These are phyloP conservation scores for Vicia sativa DNA, from an alignment of 306 rosid species.

Conservation along the genomic window DNA sequence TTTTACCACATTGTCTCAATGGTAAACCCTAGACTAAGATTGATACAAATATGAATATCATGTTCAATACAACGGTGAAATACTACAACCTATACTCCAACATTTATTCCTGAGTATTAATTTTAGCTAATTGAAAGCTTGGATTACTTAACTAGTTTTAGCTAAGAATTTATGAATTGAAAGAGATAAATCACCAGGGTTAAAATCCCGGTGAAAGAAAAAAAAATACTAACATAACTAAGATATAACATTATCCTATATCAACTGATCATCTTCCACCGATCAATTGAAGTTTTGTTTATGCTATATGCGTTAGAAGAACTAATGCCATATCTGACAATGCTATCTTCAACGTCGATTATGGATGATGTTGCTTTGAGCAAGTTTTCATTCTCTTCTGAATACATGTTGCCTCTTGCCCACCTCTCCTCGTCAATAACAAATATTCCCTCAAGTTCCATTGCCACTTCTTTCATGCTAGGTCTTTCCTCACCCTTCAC, in stretches of 20 bases:
- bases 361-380: neutral
- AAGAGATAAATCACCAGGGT: no score
- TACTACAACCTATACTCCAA: no score
- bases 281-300: neutral
- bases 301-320: conserved; percentile 20
- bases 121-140: no score
- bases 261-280: conserved; percentile 35
- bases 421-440: conserved; percentile 22
- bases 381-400: conserved; percentile 27
- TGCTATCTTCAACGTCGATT: neutral
- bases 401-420: neutral
- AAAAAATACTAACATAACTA: no score
- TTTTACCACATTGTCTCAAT: no score
- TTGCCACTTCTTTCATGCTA: conserved; percentile 47
- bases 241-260: neutral
- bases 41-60: neutral
- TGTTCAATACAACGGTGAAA: neutral
- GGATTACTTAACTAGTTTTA: no score
- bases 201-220: no score
- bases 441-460: conserved; percentile 51
- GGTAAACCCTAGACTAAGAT: neutral
- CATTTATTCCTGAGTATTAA: neutral
- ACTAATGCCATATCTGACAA: neutral
- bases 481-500: conserved; percentile 45
- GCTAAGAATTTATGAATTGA: no score